These are phyloP conservation scores for Penicillium pancosmium DNA, from an alignment of 495 filamentous ascomycete genomes.

Conservation along the genomic window DNA sequence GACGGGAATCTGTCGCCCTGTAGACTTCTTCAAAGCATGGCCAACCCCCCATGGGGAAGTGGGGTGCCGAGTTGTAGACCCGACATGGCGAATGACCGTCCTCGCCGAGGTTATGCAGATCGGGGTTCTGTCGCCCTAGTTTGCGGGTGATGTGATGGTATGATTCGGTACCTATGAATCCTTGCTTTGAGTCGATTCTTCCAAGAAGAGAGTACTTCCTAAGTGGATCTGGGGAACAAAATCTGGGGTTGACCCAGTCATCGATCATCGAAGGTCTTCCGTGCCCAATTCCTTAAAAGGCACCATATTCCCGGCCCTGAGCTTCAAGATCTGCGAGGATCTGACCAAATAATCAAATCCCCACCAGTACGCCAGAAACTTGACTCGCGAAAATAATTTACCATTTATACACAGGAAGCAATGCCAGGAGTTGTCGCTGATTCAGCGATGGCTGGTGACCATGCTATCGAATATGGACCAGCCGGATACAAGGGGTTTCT, in stretches of 20 bases:
- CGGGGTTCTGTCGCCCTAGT: background rate
- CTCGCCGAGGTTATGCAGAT: background rate
- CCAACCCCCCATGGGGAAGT: background rate
- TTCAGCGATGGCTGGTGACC: background rate
- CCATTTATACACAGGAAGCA: background rate
- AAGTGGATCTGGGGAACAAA: background rate
- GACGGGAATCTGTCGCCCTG: background rate
- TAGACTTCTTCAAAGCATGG: background rate
- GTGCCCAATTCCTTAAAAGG: too few relatives aligned
- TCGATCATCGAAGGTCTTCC: background rate
- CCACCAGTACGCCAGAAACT: background rate
- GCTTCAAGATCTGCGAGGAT: too few relatives aligned
- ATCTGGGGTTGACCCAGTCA: background rate
- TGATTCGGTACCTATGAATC: background rate
- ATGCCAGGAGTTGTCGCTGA: background rate
- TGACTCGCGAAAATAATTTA: background rate
- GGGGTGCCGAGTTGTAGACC: background rate
- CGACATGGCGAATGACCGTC: background rate
- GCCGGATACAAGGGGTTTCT: conserved; percentile 6
- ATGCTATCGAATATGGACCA: conserved; percentile 1
- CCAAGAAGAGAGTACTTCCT: background rate
- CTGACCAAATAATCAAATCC: too few relatives aligned
- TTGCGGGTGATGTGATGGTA: background rate
- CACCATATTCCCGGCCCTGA: too few relatives aligned
- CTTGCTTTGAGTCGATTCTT: background rate